These are phyloP conservation scores for Saccharomycopsis oosterbeekiorum DNA, from an alignment of 805 yeast species.

Conservation along the genomic window DNA sequence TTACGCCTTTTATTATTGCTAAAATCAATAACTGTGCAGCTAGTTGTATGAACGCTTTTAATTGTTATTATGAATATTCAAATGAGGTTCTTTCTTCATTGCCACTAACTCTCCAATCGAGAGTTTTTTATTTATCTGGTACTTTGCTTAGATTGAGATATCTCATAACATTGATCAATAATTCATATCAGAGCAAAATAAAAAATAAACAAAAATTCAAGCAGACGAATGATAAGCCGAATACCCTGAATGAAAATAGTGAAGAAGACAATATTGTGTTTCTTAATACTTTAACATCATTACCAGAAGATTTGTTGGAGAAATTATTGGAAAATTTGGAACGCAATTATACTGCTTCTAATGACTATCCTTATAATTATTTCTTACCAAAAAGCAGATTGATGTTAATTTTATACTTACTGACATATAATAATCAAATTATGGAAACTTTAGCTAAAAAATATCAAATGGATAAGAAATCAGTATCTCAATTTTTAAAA, in stretches of 20 bases:
- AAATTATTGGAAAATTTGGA: constrained; percentile 20
- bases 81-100: constrained; percentile 40
- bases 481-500: background rate
- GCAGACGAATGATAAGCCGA: background rate
- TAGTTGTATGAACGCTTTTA: constrained; percentile 42
- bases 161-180: constrained; percentile 43
- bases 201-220: background rate
- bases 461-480: constrained; percentile 2
- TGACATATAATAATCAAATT: constrained; percentile 51
- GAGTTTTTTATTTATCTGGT: constrained; percentile 58
- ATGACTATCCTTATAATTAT: constrained; percentile 36
- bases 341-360: constrained; percentile 23
- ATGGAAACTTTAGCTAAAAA: constrained; percentile 13
- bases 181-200: constrained; percentile 32
- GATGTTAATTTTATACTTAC: constrained; percentile 48
- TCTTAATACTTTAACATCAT: constrained; percentile 16
- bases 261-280: background rate
- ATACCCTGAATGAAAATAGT: background rate
- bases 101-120: constrained; percentile 47
- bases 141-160: constrained; percentile 49
- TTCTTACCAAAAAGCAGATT: constrained; percentile 44
- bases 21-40: constrained; percentile 42
- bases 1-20: constrained; percentile 28
- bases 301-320: constrained; percentile 32
- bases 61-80: constrained; percentile 36